Evolutionary conservation across 805 yeast species (phyloP), one percentile per base, ranked within the genome.

Genomic region (Grigorovia yakushimaensis): DNA sequence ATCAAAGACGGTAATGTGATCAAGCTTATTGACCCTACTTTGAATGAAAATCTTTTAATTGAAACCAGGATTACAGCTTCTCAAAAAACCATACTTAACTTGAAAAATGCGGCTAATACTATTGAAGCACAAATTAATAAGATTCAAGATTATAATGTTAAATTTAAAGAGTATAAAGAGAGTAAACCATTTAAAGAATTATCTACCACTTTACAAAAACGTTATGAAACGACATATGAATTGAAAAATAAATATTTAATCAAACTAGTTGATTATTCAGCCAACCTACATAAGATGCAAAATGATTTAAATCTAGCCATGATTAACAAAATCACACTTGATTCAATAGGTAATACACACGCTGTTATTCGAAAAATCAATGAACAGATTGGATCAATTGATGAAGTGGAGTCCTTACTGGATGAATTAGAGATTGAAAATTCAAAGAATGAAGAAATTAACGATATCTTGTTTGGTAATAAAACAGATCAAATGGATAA

Each of bases 291-390:
- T 43, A 53, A 62, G 5, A 62, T 74, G 2, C 54, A 70, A 45
- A 58, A 54, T 47, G 69, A 71, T 48, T 66, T 76, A 43, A 76
- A 75, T 53, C 62, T 65, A 44, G 71, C 78, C 4, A 54, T 68
- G 10, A 70, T 70, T 10, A 73, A 73, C 52, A 59, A 61, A 30
- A 62, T 67, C 19, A 53, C 74, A 5, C 45, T 71, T 7, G 59
- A 57, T 17, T 71, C 73, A 2, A 50, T 76, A 19, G 58, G 62
- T 45, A 59, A 64, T 17, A 68, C 75, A 20, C 59, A 66, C 4
- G 54, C 55, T 8, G 57, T 71, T 18, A 60, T 76, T 33, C 58
- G 59, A 43, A 50, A 57, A 22, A 61, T 76, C 42, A 74, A 74
- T 48, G 46, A 59, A 8, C 67, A 67, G 43, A 51, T 69, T 33